These are phyloP conservation scores for Globisporangium cystogenes DNA, from an alignment of 352 stramenopile genomes.

Conservation along the genomic window DNA sequence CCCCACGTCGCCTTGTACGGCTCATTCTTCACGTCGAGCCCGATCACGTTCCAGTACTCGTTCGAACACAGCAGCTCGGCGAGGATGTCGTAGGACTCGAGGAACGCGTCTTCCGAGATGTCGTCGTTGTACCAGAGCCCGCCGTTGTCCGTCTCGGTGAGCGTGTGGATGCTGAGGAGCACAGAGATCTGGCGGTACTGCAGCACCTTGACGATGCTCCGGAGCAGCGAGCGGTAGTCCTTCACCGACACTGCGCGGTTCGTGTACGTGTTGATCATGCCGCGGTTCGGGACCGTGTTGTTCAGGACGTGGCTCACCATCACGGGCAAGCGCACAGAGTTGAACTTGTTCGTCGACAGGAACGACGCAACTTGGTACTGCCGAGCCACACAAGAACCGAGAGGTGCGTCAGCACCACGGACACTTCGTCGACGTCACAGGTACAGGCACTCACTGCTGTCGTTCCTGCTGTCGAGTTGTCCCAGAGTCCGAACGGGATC, in stretches of 20 bases:
- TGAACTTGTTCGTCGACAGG: constrained; percentile 68
- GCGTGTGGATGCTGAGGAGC: constrained; percentile 67
- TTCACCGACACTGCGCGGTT: constrained; percentile 68
- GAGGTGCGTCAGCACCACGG: background rate
- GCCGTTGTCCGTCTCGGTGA: constrained; percentile 33
- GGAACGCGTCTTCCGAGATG: constrained; percentile 50
- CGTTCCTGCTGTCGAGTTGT: constrained; percentile 64
- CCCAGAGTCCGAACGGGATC: constrained; percentile 68
- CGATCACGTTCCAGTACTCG: constrained; percentile 57
- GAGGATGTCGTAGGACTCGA: constrained; percentile 36
- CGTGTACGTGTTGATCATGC: constrained; percentile 53
- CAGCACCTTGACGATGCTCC: constrained; percentile 49
- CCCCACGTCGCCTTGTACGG: constrained; percentile 45
- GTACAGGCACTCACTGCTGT: constrained; percentile 20
- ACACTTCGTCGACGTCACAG: too few species aligned
- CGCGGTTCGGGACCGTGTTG: constrained; percentile 25
- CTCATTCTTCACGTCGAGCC: constrained; percentile 62
- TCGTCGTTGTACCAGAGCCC: constrained; percentile 58
- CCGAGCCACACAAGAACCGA: background rate
- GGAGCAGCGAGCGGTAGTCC: constrained; percentile 56
- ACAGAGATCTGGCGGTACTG: constrained; percentile 60
- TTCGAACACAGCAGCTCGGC: constrained; percentile 6
- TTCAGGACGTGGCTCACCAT: constrained; percentile 49
- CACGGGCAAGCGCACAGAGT: constrained; percentile 50
- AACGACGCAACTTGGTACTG: constrained; percentile 62